A percentile compares a stretch with the other conserved stretches of the same genome.
Conservation (phyloP, 495 filamentous ascomycete genomes). For the Trichoderma virens region DNA sequence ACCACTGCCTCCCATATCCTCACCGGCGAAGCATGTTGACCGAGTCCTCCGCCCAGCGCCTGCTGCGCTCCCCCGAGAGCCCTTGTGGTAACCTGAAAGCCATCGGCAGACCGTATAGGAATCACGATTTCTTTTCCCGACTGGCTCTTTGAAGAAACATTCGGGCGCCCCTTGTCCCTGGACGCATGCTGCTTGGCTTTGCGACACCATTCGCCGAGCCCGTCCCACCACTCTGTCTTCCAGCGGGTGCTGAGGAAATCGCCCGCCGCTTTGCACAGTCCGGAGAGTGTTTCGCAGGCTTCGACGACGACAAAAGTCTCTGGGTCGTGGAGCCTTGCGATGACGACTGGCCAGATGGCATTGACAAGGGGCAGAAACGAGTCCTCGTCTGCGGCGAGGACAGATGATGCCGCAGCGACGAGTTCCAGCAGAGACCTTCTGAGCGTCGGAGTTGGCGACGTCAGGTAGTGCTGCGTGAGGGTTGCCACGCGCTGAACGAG, state of each 20-base stretch:
- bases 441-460: slow-evolving; percentile 68
- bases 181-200: slow-evolving; percentile 25
- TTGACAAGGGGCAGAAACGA: slow-evolving; percentile 83
- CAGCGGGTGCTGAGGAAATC: slow-evolving; percentile 72
- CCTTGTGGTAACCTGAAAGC: slow-evolving; percentile 10
- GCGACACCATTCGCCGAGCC: slow-evolving; percentile 36
- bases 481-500: slow-evolving; percentile 61
- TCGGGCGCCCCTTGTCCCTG: slow-evolving; percentile 18
- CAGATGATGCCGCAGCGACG: slow-evolving; percentile 56
- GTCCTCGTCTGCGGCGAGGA: slow-evolving; percentile 65
- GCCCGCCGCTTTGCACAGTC: slow-evolving; percentile 58
- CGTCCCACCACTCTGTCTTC: slow-evolving; percentile 57
- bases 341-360: slow-evolving; percentile 75
- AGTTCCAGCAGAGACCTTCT: slow-evolving; percentile 70
- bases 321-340: slow-evolving; percentile 61
- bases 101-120: slow-evolving; percentile 15
- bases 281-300: slow-evolving; percentile 56
- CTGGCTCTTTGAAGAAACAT: slow-evolving; percentile 9
- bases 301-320: slow-evolving; percentile 67
- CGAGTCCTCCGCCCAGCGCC: slow-evolving; percentile 24
- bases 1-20: slow-evolving; percentile 54
- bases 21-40: slow-evolving; percentile 44
- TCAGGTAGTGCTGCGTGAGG: slow-evolving; percentile 76
- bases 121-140: slow-evolving; percentile 17
- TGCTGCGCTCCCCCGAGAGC: slow-evolving; percentile 9